phyloP scores from a whole-genome alignment of 2,329 filamentous ascomycete species.

The Fusarium brevicatenulatum region DNA sequence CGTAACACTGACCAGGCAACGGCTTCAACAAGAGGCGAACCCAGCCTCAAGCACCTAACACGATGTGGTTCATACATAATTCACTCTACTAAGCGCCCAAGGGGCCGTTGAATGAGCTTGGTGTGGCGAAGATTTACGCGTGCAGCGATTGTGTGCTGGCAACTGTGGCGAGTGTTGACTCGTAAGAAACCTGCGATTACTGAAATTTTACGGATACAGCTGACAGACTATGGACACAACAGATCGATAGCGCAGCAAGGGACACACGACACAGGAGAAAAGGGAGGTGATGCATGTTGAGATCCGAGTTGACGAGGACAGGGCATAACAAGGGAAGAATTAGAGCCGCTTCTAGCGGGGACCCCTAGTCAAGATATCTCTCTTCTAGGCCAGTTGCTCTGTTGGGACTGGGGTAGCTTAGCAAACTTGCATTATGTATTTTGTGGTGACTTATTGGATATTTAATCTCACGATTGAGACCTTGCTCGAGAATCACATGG shows the following conservation, averaged over 20 bases:
- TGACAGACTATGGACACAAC: not conserved
- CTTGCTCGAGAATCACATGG: slow-evolving; percentile 26
- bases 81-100: slow-evolving; percentile 8
- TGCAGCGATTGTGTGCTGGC: slow-evolving; percentile 17
- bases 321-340: slow-evolving; percentile 28
- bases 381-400: slow-evolving; percentile 30
- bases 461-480: slow-evolving; percentile 8
- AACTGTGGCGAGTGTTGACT: slow-evolving; percentile 21
- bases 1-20: slow-evolving; percentile 22
- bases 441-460: slow-evolving; percentile 13
- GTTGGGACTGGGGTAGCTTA: slow-evolving; percentile 28
- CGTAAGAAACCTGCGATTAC: slow-evolving; percentile 7
- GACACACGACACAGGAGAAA: slow-evolving; percentile 27
- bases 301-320: slow-evolving; percentile 18
- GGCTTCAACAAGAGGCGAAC: not conserved
- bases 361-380: slow-evolving; percentile 33
- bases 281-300: slow-evolving; percentile 38
- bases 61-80: not conserved
- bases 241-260: not conserved
- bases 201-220: not conserved
- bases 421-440: slow-evolving; percentile 15
- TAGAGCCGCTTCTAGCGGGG: slow-evolving; percentile 35
- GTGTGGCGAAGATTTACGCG: slow-evolving; percentile 28
- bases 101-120: not conserved
- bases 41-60: slow-evolving; percentile 6